phyloP scores from a whole-genome alignment of 768 basidiomycete species.

The Russula lepida region DNA sequence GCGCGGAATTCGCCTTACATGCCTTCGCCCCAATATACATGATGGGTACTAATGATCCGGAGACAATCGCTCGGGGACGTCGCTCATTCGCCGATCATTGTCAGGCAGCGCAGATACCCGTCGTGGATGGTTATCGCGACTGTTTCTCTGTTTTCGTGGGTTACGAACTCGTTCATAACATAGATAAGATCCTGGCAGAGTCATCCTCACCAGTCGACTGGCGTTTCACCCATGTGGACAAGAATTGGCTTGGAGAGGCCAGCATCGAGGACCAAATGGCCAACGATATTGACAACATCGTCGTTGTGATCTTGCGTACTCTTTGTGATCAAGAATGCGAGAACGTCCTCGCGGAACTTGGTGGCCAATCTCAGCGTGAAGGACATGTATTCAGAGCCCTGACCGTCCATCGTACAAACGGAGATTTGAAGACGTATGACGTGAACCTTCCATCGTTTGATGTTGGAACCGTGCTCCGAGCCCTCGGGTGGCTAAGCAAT shows the following conservation, averaged over 20 bases:
- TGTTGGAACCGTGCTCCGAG: slow-evolving; percentile 41
- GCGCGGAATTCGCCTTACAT: slow-evolving; percentile 57
- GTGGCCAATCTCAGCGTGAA: slow-evolving; percentile 31
- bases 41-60: slow-evolving; percentile 28
- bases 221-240: slow-evolving; percentile 19
- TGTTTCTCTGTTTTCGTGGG: slow-evolving; percentile 70
- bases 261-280: slow-evolving; percentile 32
- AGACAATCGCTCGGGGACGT: slow-evolving; percentile 31
- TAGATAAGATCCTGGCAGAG: slow-evolving; percentile 29
- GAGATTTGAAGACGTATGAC: slow-evolving; percentile 44
- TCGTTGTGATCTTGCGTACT: slow-evolving; percentile 49
- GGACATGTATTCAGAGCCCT: slow-evolving; percentile 42
- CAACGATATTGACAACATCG: slow-evolving; percentile 47
- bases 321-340: slow-evolving; percentile 66
- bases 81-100: slow-evolving; percentile 55
- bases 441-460: slow-evolving; percentile 60
- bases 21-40: slow-evolving; percentile 61
- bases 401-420: slow-evolving; percentile 41
- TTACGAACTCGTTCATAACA: slow-evolving; percentile 43
- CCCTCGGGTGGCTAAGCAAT: slow-evolving; percentile 52
- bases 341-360: slow-evolving; percentile 41
- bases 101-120: slow-evolving; percentile 42
- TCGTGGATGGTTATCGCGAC: slow-evolving; percentile 43
- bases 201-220: not conserved
- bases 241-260: slow-evolving; percentile 30